phyloP scores from a whole-genome alignment of 139 green algal species.

The Monoraphidium neglectum region DNA sequence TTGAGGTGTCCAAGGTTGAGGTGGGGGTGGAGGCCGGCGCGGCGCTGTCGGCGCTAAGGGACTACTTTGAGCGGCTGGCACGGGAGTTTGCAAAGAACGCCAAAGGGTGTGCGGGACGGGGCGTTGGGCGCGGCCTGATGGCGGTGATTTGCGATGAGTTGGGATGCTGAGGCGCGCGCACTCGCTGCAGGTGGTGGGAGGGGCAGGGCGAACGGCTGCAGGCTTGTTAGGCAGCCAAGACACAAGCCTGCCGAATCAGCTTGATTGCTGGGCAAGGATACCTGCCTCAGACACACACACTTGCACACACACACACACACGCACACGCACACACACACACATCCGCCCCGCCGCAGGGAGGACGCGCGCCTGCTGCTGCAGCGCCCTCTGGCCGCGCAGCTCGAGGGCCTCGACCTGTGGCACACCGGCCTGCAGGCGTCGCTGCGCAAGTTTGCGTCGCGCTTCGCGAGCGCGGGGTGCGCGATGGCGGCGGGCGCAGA shows the following conservation, averaged over 20 bases:
- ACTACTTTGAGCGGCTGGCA: slow-evolving; percentile 64
- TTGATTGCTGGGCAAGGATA: not conserved
- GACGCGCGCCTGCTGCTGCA: slow-evolving; percentile 17
- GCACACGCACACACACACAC: slow-evolving; percentile 12
- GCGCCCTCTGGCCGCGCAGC: slow-evolving; percentile 59
- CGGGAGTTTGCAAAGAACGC: slow-evolving; percentile 56
- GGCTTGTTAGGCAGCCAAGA: not conserved
- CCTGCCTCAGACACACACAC: not conserved
- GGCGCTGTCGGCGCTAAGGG: slow-evolving; percentile 50
- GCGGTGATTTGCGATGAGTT: not conserved
- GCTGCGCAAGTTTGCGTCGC: not conserved
- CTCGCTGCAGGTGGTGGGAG: not conserved
- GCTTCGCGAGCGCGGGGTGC: slow-evolving; percentile 26
- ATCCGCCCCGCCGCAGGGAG: not conserved
- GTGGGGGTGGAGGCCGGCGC: slow-evolving; percentile 60
- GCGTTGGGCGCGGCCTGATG: too few relatives aligned
- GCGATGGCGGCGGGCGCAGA: slow-evolving; percentile 65
- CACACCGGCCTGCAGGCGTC: slow-evolving; percentile 41
- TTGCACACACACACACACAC: slow-evolving; percentile 6
- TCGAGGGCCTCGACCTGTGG: slow-evolving; percentile 70
- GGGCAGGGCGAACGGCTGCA: not conserved
- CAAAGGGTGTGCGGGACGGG: slow-evolving; percentile 38
- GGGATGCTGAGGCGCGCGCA: not conserved
- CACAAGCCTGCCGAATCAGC: not conserved
- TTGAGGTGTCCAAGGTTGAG: slow-evolving; percentile 33